Conservation (phyloP, 2,329 filamentous ascomycete species). For the Phaeoacremonium minimum region DNA sequence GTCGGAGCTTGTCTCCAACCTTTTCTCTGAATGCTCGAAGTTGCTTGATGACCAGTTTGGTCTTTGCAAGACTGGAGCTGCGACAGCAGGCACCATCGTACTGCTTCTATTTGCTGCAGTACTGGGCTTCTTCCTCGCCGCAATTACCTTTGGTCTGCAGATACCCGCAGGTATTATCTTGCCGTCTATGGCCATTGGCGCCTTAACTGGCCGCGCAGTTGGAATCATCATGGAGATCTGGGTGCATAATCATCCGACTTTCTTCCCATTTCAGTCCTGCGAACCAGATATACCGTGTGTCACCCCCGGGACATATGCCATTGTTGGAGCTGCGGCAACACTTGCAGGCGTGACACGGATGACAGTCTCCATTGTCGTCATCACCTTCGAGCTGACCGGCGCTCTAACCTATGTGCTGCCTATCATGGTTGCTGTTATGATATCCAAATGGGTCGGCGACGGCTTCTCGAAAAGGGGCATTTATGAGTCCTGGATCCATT, state of each 20-base stretch:
- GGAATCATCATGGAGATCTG: slow-evolving; percentile 87
- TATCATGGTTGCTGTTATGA: slow-evolving; percentile 98
- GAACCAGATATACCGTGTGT: slow-evolving; percentile 84
- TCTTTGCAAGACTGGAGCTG: slow-evolving; percentile 82
- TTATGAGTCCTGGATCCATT: slow-evolving; percentile 96
- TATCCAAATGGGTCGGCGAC: slow-evolving; percentile 97
- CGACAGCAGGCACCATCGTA: slow-evolving; percentile 76
- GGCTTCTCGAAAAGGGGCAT: slow-evolving; percentile 90
- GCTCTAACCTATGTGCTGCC: slow-evolving; percentile 94
- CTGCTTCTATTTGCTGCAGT: slow-evolving; percentile 77
- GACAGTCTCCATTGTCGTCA: slow-evolving; percentile 97
- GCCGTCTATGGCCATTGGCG: slow-evolving; percentile 93
- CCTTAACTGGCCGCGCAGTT: slow-evolving; percentile 81
- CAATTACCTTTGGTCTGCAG: slow-evolving; percentile 87
- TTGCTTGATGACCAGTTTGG: slow-evolving; percentile 82
- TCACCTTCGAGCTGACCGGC: slow-evolving; percentile 98
- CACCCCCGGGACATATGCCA: slow-evolving; percentile 92
- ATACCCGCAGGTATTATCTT: slow-evolving; percentile 95
- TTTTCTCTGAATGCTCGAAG: slow-evolving; percentile 87
- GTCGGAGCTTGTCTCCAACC: slow-evolving; percentile 83
- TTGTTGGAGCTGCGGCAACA: slow-evolving; percentile 92
- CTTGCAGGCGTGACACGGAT: slow-evolving; percentile 90
- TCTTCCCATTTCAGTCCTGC: slow-evolving; percentile 75
- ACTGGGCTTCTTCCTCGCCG: slow-evolving; percentile 79
- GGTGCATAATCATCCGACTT: slow-evolving; percentile 73